phyloP scores from a whole-genome alignment of 2,329 filamentous ascomycete genomes.

The Pseudodiploospora longispora region DNA sequence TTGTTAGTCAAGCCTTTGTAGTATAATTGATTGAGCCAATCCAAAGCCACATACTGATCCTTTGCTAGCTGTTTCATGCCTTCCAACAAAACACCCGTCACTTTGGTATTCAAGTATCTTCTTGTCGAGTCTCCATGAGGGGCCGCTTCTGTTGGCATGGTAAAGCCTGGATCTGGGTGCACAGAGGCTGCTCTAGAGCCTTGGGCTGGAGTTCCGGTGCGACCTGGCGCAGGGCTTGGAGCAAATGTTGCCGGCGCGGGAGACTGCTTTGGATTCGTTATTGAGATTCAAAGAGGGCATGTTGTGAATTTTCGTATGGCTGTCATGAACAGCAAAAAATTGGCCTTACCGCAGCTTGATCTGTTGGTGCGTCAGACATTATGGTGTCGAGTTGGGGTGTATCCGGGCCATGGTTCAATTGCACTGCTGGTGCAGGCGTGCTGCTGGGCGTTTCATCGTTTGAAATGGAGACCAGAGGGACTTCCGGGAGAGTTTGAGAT shows the following conservation, averaged over 20 bases:
- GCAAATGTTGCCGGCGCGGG: slow-evolving; percentile 28
- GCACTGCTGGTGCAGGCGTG: slow-evolving; percentile 11
- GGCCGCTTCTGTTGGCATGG: slow-evolving; percentile 52
- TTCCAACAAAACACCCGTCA: slow-evolving; percentile 60
- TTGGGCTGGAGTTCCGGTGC: slow-evolving; percentile 42
- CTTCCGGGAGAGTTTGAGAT: slow-evolving; percentile 12
- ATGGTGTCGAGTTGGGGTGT: slow-evolving; percentile 28
- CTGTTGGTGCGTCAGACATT: slow-evolving; percentile 35
- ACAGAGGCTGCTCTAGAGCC: slow-evolving; percentile 49
- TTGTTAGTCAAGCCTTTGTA: slow-evolving; percentile 7
- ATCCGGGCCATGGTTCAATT: slow-evolving; percentile 11
- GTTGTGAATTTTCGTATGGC: too few relatives aligned
- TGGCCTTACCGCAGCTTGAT: slow-evolving; percentile 31
- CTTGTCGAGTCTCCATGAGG: slow-evolving; percentile 61
- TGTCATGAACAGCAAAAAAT: too few relatives aligned
- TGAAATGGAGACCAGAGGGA: slow-evolving; percentile 13
- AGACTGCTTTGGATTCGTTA: slow-evolving; percentile 15
- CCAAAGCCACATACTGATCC: slow-evolving; percentile 53
- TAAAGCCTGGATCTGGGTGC: slow-evolving; percentile 44
- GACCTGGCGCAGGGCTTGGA: slow-evolving; percentile 34
- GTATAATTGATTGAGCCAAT: background rate
- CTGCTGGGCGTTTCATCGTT: slow-evolving; percentile 15
- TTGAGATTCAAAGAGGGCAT: background rate
- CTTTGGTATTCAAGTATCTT: slow-evolving; percentile 62
- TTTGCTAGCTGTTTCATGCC: slow-evolving; percentile 67